These are phyloP conservation scores for Chernovozyma sophiae-reginae DNA, from an alignment of 1,139 yeast species.

Conservation along the genomic window DNA sequence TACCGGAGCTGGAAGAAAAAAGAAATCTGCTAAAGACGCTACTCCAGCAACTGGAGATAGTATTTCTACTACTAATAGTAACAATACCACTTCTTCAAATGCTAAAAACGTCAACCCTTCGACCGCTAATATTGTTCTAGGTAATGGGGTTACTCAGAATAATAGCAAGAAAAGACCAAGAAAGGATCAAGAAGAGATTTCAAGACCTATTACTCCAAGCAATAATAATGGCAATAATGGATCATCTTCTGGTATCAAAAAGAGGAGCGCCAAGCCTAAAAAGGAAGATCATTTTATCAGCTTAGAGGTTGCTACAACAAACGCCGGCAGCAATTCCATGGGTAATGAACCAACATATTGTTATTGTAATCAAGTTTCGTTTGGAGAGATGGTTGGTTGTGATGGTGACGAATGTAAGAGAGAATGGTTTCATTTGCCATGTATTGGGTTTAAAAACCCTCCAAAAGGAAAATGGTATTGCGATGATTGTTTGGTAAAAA, in stretches of 20 bases:
- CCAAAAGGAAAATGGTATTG: conserved; percentile 98
- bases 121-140: background rate
- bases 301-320: conserved; percentile 1
- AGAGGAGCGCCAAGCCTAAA: conserved; percentile 23
- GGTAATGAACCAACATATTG: conserved; percentile 79
- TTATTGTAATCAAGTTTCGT: conserved; percentile 93
- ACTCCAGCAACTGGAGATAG: conserved; percentile 7
- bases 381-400: conserved; percentile 99
- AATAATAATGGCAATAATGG: background rate
- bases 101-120: too few relatives aligned
- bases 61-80: conserved; percentile 8
- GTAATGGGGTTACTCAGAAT: background rate
- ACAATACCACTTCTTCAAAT: conserved; percentile 3
- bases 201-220: conserved; percentile 18
- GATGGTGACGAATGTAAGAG: conserved; percentile 90
- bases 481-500: conserved; percentile 67
- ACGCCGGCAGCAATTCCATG: conserved; percentile 1
- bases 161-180: conserved; percentile 14
- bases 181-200: conserved; percentile 15
- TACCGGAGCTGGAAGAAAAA: conserved; percentile 15
- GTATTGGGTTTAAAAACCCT: conserved; percentile 84
- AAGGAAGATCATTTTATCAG: conserved; percentile 23
- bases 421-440: conserved; percentile 97
- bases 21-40: conserved; percentile 7
- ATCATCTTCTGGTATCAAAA: conserved; percentile 16